A percentile compares a stretch with the other conserved stretches of the same genome.
phyloP scores from a whole-genome alignment of 805 yeast genomes.

The Ogataea ganodermae region DNA sequence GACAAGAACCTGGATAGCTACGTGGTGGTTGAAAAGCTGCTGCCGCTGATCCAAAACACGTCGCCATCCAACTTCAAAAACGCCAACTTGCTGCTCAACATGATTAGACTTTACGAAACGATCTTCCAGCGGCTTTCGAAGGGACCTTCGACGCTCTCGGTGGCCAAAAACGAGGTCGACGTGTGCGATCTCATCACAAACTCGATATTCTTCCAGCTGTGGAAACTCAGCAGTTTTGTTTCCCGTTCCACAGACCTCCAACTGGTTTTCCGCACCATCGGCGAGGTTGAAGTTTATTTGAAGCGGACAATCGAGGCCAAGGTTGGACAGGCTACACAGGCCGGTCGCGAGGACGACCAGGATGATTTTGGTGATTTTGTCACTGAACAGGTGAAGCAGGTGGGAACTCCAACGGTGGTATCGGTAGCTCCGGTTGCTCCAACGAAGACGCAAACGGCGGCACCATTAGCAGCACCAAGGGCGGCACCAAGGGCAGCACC shows the following conservation, averaged over 20 bases:
- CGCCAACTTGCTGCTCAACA: conserved; percentile 31
- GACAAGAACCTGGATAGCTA: conserved; percentile 67
- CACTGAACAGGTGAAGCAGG: not conserved
- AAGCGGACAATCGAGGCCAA: conserved; percentile 19
- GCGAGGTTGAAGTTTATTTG: conserved; percentile 24
- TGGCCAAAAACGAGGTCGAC: conserved; percentile 27
- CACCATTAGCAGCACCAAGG: not conserved
- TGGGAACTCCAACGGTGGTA: no score
- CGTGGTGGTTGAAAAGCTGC: conserved; percentile 70
- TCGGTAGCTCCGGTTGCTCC: not conserved
- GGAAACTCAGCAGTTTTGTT: conserved; percentile 35
- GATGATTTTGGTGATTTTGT: conserved; percentile 24
- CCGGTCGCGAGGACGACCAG: conserved; percentile 5
- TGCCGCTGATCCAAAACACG: conserved; percentile 64
- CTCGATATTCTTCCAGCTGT: conserved; percentile 36
- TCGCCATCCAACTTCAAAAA: conserved; percentile 35
- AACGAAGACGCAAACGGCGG: not conserved
- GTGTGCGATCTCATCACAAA: conserved; percentile 33
- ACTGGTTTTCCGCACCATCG: conserved; percentile 18
- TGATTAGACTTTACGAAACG: conserved; percentile 32
- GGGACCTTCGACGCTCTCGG: conserved; percentile 25
- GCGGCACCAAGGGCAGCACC: conserved; percentile 7
- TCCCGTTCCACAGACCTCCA: conserved; percentile 26
- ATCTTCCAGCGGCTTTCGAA: conserved; percentile 31
- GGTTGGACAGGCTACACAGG: conserved; percentile 9